Evolutionary conservation across 2,329 filamentous ascomycete species (phyloP), one percentile per base, ranked within the genome.

Genomic region (Orbilia brochopaga): DNA sequence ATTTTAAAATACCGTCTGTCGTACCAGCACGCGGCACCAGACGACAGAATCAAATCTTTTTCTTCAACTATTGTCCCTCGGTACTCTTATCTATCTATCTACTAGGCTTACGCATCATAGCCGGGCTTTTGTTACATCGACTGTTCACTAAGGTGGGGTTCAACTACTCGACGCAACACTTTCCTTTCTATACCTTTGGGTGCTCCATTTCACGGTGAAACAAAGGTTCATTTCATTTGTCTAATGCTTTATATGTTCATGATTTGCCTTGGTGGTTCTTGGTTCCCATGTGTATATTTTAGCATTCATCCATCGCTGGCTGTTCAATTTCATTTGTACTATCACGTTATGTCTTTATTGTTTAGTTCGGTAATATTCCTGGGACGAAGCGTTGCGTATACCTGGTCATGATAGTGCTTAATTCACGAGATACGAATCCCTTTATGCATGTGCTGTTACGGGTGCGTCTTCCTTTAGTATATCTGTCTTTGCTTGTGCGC

Each of bases 401-500:
- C 21, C 21, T 30, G 17, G 32, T 53, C 57, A 63, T 63, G 48
- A 58, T 70, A 70, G 51, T 70, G 53, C 59, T 59, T 70, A 70
- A 70, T 70, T 60, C 27, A 70, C 50, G 66, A 70, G 15, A 55
- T 37, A 70, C 54, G 66, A 70, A 64, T 70, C 56, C 54, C 42
- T 32, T 70, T 70, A 59, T 40, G 55, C 17, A 21, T 48, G 5
- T 5, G 17, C 40, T 48, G 17, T 2, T 48, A 11, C 19, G 4
- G 44, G 21, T 48, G 15, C 44, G 8, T 48, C 5, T 48, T 56
- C 10, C 78, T 77, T 78, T 76, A 72, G 67, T 76, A 78, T 78
- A 78, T 78, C 77, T 76, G 76, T 67, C 66, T 75, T 69, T 76
- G 63, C 59, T 76, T 77, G 27, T 32, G 27, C 27, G 27, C 27